These are phyloP conservation scores for Arbutus unedo DNA, from an alignment of 148 eudicot species.

Conservation along the genomic window DNA sequence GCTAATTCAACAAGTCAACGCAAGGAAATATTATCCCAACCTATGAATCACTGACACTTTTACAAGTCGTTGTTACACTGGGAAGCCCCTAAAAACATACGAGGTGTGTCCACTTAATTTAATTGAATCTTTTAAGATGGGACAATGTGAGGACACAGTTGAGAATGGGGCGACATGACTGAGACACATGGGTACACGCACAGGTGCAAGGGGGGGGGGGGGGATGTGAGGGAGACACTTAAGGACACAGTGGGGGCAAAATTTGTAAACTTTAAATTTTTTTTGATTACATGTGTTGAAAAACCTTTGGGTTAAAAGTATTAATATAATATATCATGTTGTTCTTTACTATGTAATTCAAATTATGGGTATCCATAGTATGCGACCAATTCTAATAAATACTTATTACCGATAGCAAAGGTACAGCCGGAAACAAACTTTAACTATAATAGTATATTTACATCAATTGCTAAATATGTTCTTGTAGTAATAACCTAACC, in stretches of 20 bases:
- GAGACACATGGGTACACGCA: too few species aligned
- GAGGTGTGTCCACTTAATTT: not conserved
- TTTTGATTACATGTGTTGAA: not conserved
- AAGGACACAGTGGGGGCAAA: too few species aligned
- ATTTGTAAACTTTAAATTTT: too few species aligned
- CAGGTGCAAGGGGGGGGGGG: too few species aligned
- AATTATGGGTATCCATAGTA: not conserved
- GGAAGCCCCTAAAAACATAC: not conserved
- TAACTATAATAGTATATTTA: not conserved
- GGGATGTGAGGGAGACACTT: too few species aligned
- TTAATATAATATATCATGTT: not conserved
- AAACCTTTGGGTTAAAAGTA: not conserved
- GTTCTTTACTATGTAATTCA: not conserved
- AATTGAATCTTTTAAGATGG: not conserved
- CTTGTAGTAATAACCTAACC: not conserved
- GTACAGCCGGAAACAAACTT: not conserved
- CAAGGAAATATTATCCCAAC: not conserved
- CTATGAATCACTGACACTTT: not conserved
- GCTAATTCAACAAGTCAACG: not conserved
- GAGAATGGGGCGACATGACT: not conserved
- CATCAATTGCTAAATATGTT: not conserved
- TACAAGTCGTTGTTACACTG: too few species aligned
- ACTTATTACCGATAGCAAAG: not conserved
- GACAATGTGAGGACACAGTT: not conserved
- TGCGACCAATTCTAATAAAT: not conserved